Evolutionary conservation across 805 yeast species (phyloP), one percentile per base, ranked within the genome.

Genomic region (Starmerella vitae): DNA sequence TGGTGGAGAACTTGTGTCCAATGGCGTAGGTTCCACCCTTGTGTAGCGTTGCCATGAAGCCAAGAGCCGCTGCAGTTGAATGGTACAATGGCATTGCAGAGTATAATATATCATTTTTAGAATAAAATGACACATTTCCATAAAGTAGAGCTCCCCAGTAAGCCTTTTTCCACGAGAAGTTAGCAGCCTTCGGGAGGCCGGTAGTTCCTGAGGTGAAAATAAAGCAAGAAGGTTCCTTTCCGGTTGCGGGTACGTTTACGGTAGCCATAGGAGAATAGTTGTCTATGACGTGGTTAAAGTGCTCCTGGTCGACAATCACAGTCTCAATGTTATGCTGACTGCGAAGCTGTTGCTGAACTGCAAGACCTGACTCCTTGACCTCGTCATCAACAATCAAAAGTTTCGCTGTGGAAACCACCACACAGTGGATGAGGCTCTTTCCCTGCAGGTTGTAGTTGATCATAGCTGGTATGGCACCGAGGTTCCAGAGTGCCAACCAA

Each of bases 21-120:
- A 88, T 58, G 0, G 91, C 80, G 34, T 79, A 72, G 47, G 85
- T 72, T 1, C 79, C 91, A 36, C 94, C 94, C 31, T 61, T 63
- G 21, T 70, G 63, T 34, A 73, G 58, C 0, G 77, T 65, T 1
- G 93, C 85, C 53, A 86, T 67, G 5, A 78, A 73, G 10, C 95
- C 95, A 39, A 86, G 61, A 59, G 84, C 69, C 0, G 94, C 80
- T 3, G 95, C 96, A 0, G 96, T 86, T 1, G 94, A 83, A 58
- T 86, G 97, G 56, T 88, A 86, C 44, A 88, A 64, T 1, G 97
- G 97, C 97, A 86, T 86, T 1, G 94, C 82, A 0, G 94, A 82
- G 62, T 79, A 80, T 8, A 83, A 76, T 10, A 68, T 71, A 13
- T 80, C 72, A 3, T 63, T 55, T 5, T 58, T 45, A n/a, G 63